phyloP scores from a whole-genome alignment of 768 basidiomycete species.

The Lentinula raphanica region DNA sequence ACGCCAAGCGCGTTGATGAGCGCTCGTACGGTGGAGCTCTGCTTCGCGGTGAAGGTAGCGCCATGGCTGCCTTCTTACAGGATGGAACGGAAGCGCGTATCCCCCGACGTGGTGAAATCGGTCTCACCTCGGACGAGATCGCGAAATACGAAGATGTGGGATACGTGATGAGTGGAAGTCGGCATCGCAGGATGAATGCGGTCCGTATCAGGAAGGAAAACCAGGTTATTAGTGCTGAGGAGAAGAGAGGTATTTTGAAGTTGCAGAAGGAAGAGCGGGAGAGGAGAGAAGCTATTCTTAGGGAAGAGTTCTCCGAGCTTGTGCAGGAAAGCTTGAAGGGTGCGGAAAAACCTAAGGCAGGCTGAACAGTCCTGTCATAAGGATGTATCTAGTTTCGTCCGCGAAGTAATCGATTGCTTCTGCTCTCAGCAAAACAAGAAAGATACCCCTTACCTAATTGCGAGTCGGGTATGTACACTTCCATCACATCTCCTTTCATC shows the following conservation, averaged over 20 bases:
- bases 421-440: not conserved
- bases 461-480: not conserved
- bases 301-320: conserved; percentile 86
- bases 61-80: conserved; percentile 95
- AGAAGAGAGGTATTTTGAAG: conserved; percentile 94
- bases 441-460: not conserved
- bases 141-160: conserved; percentile 83
- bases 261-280: conserved; percentile 91
- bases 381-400: not conserved
- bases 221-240: conserved; percentile 98
- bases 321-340: conserved; percentile 71
- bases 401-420: not conserved
- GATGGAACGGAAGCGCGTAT: conserved; percentile 84
- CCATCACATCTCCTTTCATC: not conserved
- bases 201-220: conserved; percentile 99
- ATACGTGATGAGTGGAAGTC: conserved; percentile 96
- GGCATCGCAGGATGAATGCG: conserved; percentile 97
- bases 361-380: not conserved
- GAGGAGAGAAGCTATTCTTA: conserved; percentile 82
- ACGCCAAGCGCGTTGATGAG: conserved; percentile 58
- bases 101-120: conserved; percentile 98
- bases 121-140: conserved; percentile 83
- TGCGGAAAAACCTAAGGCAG: conserved; percentile 13
- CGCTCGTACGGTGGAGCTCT: conserved; percentile 87
- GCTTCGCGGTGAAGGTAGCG: conserved; percentile 91